A percentile compares a stretch with the other conserved stretches of the same genome.
Evolutionary conservation across 306 rosid genomes (phyloP).

Genomic region (Clitoria ternatea): DNA sequence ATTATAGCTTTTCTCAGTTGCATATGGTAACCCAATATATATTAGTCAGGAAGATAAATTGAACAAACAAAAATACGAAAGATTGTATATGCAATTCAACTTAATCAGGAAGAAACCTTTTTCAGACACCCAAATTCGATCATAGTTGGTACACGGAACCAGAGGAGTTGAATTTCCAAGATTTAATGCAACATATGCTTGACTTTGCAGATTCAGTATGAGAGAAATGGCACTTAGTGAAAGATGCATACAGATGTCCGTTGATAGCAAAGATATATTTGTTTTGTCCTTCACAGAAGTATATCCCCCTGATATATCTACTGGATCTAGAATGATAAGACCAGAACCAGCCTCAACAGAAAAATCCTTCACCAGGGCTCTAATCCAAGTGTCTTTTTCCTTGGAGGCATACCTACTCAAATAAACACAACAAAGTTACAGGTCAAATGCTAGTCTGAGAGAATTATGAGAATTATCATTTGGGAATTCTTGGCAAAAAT

Average conservation of each 20-base stretch:
- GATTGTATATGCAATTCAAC: neutral
- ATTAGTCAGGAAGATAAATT: conserved; percentile 2
- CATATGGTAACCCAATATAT: neutral
- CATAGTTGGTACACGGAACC: conserved; percentile 77
- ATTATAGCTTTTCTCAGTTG: conserved; percentile 11
- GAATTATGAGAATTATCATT: neutral
- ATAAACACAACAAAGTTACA: conserved; percentile 18
- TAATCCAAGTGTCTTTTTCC: conserved; percentile 92
- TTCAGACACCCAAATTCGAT: conserved; percentile 78
- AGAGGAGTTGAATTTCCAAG: conserved; percentile 78
- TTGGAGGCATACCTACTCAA: conserved; percentile 87
- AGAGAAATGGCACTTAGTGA: conserved; percentile 86
- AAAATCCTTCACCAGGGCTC: conserved; percentile 91
- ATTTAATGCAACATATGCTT: conserved; percentile 70
- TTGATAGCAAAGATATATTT: conserved; percentile 77
- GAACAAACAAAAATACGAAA: conserved; percentile 11
- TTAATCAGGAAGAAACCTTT: conserved; percentile 54
- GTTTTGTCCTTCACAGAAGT: conserved; percentile 95
- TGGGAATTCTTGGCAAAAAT: conserved; percentile 18
- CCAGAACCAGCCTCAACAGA: conserved; percentile 96
- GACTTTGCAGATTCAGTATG: conserved; percentile 79
- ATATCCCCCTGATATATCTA: conserved; percentile 94
- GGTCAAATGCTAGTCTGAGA: neutral
- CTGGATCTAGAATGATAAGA: conserved; percentile 86
- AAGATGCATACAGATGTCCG: conserved; percentile 89